Evolutionary conservation across 75 land plant genomes (phyloP).

Genomic region (Chamaecyparis obtusa): DNA sequence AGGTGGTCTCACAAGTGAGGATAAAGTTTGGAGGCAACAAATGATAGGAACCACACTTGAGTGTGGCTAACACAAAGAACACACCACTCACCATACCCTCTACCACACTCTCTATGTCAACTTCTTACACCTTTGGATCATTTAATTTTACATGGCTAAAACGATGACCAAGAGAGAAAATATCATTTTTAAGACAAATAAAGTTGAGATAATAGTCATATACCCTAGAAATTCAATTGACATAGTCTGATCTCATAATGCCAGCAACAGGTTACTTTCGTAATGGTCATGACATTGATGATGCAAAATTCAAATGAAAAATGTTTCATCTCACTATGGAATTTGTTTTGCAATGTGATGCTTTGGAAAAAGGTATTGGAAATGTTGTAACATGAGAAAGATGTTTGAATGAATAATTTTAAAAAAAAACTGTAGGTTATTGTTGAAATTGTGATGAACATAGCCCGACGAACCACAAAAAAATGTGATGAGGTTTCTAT

Average conservation of each 20-base stretch:
- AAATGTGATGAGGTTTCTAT: no score
- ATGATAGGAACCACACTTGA: slow-evolving; percentile 86
- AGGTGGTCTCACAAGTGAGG: slow-evolving; percentile 72
- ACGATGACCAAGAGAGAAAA: slow-evolving; percentile 84
- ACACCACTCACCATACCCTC: slow-evolving; percentile 76
- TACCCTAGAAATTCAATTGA: slow-evolving; percentile 66
- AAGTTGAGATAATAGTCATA: slow-evolving; percentile 95
- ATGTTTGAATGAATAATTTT: no score
- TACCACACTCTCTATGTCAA: slow-evolving; percentile 73
- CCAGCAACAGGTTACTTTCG: slow-evolving; percentile 82
- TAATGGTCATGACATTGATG: slow-evolving; percentile 81
- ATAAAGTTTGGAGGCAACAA: slow-evolving; percentile 74
- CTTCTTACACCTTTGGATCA: slow-evolving; percentile 81
- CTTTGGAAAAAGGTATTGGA: no score
- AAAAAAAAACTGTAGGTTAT: no score
- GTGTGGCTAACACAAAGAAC: slow-evolving; percentile 85
- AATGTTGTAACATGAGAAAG: no score
- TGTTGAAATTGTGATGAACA: no score
- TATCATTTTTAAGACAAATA: slow-evolving; percentile 72
- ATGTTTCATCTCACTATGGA: no score
- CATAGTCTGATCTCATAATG: slow-evolving; percentile 51
- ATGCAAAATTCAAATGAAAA: slow-evolving; percentile 85
- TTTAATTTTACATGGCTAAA: slow-evolving; percentile 73
- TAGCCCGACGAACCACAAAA: no score
- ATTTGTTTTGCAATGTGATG: no score